Conservation (phyloP, 164 flowering plant species). For the Macadamia integrifolia region DNA sequence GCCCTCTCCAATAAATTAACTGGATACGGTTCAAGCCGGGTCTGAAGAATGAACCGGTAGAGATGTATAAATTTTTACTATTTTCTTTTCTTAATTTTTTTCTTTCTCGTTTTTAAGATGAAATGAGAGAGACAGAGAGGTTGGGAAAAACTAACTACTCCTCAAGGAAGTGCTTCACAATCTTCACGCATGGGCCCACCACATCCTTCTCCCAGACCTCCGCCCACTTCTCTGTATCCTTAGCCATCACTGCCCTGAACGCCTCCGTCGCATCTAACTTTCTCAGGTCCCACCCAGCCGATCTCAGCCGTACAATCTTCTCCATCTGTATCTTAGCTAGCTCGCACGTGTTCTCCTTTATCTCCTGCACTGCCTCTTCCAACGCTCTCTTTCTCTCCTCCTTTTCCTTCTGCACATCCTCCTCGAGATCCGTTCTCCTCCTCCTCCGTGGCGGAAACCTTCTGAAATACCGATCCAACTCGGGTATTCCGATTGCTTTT, state of each 20-base stretch:
- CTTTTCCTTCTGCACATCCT: constrained; percentile 17
- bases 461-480: constrained; percentile 59
- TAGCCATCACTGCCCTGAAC: constrained; percentile 35
- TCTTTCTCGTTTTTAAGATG: background rate
- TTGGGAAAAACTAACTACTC: constrained; percentile 36
- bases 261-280: constrained; percentile 69
- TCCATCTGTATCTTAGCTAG: constrained; percentile 66
- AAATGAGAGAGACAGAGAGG: constrained; percentile 11
- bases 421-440: constrained; percentile 7
- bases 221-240: constrained; percentile 22
- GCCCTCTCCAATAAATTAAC: no score
- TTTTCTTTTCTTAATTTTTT: no score
- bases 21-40: no score
- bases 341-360: constrained; percentile 80
- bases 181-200: constrained; percentile 62
- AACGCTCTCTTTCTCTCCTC: constrained; percentile 16
- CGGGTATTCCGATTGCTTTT: constrained; percentile 90
- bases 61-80: no score
- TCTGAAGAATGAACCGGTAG: no score
- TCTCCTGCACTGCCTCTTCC: constrained; percentile 55
- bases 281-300: constrained; percentile 68
- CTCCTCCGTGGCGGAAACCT: constrained; percentile 17
- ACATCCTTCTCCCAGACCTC: constrained; percentile 64
- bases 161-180: constrained; percentile 72
- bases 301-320: constrained; percentile 64